Conservation (phyloP, 768 basidiomycete species). For the Lentinula detonsa region DNA sequence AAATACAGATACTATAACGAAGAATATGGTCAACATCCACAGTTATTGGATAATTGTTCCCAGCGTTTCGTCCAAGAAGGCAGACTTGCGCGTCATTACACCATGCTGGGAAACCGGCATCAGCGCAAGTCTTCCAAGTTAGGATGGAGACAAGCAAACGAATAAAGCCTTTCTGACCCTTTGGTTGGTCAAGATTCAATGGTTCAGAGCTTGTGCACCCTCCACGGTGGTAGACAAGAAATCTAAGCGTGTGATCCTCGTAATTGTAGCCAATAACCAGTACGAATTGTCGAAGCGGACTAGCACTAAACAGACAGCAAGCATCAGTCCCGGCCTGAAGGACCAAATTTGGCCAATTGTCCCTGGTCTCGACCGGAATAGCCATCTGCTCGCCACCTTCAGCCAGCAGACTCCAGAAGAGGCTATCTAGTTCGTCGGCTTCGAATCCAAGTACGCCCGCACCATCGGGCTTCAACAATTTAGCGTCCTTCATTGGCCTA, state of each 20-base stretch:
- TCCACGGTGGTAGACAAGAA: neutral
- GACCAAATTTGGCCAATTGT: neutral
- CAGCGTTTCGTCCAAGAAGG: neutral
- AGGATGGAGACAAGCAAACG: conserved; percentile 8
- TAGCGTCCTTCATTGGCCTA: neutral
- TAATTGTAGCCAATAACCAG: neutral
- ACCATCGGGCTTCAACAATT: neutral
- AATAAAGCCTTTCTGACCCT: neutral
- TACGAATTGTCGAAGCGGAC: neutral
- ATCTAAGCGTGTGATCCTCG: neutral
- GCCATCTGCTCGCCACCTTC: neutral
- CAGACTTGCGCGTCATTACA: conserved; percentile 1
- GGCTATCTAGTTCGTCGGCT: neutral
- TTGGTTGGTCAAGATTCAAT: neutral
- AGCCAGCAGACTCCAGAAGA: neutral
- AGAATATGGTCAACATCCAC: neutral
- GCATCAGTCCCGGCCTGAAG: neutral
- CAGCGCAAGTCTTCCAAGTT: conserved; percentile 2
- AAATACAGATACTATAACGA: neutral
- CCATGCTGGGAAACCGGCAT: conserved; percentile 9
- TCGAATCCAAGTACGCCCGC: neutral
- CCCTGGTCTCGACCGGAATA: neutral
- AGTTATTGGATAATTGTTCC: neutral
- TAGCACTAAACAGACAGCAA: neutral
- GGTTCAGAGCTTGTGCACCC: neutral